phyloP scores from a whole-genome alignment of 176 grass and related monocot species.

The Oryza brachyantha region DNA sequence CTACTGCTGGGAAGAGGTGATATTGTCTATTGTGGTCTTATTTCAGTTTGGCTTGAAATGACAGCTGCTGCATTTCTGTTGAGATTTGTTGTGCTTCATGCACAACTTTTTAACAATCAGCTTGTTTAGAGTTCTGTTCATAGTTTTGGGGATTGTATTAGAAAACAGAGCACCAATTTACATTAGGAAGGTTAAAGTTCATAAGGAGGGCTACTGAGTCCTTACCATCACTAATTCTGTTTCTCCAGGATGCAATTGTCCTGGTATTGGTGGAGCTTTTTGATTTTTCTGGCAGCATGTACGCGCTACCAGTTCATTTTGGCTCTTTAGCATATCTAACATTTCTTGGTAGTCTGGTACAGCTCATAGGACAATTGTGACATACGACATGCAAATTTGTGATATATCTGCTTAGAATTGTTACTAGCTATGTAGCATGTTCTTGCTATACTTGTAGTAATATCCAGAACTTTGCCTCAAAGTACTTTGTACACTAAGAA shows the following conservation, averaged over 20 bases:
- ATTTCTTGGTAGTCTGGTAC: neutral
- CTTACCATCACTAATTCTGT: neutral
- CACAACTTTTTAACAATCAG: neutral
- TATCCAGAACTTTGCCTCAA: neutral
- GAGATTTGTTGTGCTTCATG: constrained; percentile 6
- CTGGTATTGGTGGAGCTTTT: neutral
- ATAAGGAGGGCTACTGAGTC: neutral
- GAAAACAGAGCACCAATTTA: neutral
- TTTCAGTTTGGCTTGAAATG: neutral
- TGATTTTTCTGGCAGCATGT: neutral
- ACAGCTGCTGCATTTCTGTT: neutral
- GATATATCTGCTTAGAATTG: neutral
- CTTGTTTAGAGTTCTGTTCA: constrained; percentile 4
- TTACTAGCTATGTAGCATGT: neutral
- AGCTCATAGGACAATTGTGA: neutral
- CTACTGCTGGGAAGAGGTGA: neutral
- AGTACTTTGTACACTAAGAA: neutral
- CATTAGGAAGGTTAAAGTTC: neutral
- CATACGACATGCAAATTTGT: neutral
- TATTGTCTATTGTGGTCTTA: neutral
- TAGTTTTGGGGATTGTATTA: neutral
- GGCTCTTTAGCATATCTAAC: neutral
- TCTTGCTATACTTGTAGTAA: neutral
- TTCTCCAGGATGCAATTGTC: neutral
- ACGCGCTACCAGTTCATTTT: neutral